These are phyloP conservation scores for Exophiala lecanii-corni DNA, from an alignment of 2,329 filamentous ascomycete genomes.

Conservation along the genomic window DNA sequence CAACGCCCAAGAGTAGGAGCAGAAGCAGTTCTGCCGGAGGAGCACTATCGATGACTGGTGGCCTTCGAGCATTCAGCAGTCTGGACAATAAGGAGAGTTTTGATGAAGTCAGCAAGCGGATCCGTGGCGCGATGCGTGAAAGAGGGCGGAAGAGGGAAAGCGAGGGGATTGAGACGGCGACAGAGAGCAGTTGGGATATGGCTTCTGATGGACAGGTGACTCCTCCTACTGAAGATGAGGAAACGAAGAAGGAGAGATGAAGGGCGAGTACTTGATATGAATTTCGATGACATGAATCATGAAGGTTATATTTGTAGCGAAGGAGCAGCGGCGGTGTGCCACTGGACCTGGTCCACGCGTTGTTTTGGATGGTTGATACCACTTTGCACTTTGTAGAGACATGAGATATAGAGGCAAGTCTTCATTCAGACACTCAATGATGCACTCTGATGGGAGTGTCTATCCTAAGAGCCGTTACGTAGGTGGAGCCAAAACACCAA, in stretches of 20 bases:
- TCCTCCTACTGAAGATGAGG: constrained; percentile 25
- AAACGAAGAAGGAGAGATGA: constrained; percentile 25
- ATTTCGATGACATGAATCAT: background rate
- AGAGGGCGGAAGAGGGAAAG: constrained; percentile 54
- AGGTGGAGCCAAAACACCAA: too few relatives aligned
- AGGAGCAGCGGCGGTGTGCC: too few relatives aligned
- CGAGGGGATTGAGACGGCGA: constrained; percentile 22
- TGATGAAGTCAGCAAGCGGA: constrained; percentile 77
- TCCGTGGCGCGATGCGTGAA: constrained; percentile 78
- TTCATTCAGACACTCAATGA: too few relatives aligned
- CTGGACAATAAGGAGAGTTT: constrained; percentile 65
- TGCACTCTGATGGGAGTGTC: too few relatives aligned
- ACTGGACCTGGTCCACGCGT: too few relatives aligned
- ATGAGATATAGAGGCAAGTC: too few relatives aligned
- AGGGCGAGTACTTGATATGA: background rate
- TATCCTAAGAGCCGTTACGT: too few relatives aligned
- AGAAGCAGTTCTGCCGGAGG: constrained; percentile 65
- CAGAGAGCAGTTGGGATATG: constrained; percentile 28
- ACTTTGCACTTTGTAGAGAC: too few relatives aligned
- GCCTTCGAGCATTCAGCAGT: constrained; percentile 65
- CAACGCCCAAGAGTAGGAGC: constrained; percentile 71
- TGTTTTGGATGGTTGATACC: too few relatives aligned
- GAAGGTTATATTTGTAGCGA: too few relatives aligned
- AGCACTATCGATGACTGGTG: constrained; percentile 53
- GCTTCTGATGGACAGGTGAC: constrained; percentile 23